These are phyloP conservation scores for Plasmodium adleri DNA, from an alignment of 169 alveolate species.

Conservation along the genomic window DNA sequence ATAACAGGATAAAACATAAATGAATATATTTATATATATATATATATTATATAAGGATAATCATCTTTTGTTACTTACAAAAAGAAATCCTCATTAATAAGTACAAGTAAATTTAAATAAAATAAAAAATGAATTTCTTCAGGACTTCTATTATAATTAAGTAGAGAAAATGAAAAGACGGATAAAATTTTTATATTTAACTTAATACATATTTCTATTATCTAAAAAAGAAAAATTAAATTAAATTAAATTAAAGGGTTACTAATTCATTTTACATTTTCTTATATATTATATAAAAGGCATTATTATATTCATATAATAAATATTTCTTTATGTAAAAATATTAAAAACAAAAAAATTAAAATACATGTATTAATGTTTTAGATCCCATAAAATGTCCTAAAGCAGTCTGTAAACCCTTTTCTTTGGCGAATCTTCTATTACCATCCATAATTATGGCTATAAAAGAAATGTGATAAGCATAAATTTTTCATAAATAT, in stretches of 20 bases:
- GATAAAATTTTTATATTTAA: constrained; percentile 87
- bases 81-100: constrained; percentile 63
- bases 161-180: constrained; percentile 89
- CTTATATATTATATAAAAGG: too few relatives aligned
- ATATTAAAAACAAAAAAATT: background rate
- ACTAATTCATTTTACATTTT: too few relatives aligned
- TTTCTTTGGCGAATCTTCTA: constrained; percentile 89
- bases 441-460: constrained; percentile 95
- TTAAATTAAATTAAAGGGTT: too few relatives aligned
- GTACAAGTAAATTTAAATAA: constrained; percentile 64
- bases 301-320: too few relatives aligned
- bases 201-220: constrained; percentile 81
- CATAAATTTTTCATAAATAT: background rate
- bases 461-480: constrained; percentile 66
- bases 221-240: constrained; percentile 51
- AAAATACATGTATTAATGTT: constrained; percentile 71
- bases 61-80: background rate
- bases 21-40: background rate
- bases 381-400: constrained; percentile 86
- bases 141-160: constrained; percentile 86
- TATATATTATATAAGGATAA: constrained; percentile 14
- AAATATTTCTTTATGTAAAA: background rate
- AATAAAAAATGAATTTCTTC: constrained; percentile 80
- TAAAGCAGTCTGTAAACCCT: constrained; percentile 76
- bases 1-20: too few relatives aligned